Evolutionary conservation across 2,329 filamentous ascomycete genomes (phyloP), one percentile per base, ranked within the genome.

Genomic region (Drechslerella stenobrocha): DNA sequence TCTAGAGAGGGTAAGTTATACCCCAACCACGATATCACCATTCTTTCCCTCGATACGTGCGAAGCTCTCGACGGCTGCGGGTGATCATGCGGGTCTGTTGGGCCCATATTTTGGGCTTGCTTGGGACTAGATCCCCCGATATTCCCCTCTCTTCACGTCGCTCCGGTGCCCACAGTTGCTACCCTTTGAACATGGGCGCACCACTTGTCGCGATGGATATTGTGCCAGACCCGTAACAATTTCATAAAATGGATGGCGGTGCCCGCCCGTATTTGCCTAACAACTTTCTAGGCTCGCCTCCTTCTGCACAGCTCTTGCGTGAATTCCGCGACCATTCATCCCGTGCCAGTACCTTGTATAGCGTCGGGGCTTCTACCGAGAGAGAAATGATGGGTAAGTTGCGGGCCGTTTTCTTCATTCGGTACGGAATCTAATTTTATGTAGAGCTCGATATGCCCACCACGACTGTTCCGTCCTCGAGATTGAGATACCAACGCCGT

Each of bases 281-380:
- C 34, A 13, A 42, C 9, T 5, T 20, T 42, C 28, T 42, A 42
- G 37, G 8, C 9, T 42, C 37, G 13, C 37, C 37, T 5, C 44
- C 44, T 2, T 11, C 23, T 4, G 44, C 44, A 7, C 44, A 47
- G 22, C 44, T 47, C n/a, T 7, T 47, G 2, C 44, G 44, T 13
- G 44, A 47, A 26, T 9, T 5, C 6, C 2, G 6, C 9, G 44
- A 22, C 4, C 5, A 24, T 2, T 26, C 23, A 6, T 47, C 22
- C 5, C 11, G 23, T 22, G 13, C 15, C 11, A 26, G 26, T 15
- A 4, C 4, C 23, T 2, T 5, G 7, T 47, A 47, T 47, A 47
- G 44, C 22, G 20, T 47, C 44, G 44, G 44, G 4, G 44, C 22
- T 13, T 47, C 44, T n/a, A 47, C 44, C 2, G 44, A 47, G 44